Base-by-base conservation (phyloP, 768 basidiomycete genomes). In the Neoboletus brunneissimus region DNA sequence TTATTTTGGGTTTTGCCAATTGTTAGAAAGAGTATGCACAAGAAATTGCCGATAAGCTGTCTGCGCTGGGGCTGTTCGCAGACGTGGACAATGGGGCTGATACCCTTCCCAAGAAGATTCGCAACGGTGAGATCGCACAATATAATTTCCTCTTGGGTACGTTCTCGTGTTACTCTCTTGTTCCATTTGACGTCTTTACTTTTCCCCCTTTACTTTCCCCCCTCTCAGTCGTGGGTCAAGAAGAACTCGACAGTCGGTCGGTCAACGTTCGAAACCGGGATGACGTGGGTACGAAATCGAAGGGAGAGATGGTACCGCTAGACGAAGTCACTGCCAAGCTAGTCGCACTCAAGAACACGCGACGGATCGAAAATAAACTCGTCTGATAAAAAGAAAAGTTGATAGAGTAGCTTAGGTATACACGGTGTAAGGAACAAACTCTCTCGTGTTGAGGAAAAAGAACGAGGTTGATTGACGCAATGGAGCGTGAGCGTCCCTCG, bases 201-300 rank as follows among this genome's bases (percentile, higher is more conserved):
- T 15, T 22, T 6, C 15, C 34, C 2, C 11, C 35, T 40, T 41
- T n/a, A n/a, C 11, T 25, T 23, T 25, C 18, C 50, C 45, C 35
- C 5, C 53, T 18, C 27, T 34, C 16, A 97, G 96, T 98, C 56
- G 96, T 98, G 53, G 97, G 97, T 29, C 88, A 95, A 67, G 90
- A 94, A 61, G 97, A 99, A 74, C 75, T 92, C 53, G 88, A 93
- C 56, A 77, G 80, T 43, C 82, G 81, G 41, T 91, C 96, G 6
- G 97, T 98, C 61, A 98, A 99, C 67, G 86, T 98, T 18, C 85
- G 96, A 56, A 98, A 98, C 72, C 86, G 97, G 35, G 96, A 98
- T 71, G 94, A 98, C 64, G 83, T 88, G 34, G 93, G 91, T 22
- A 88, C 81, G 53, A 96, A 98, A 72, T 80, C 86, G 4, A 85